Base-by-base conservation (phyloP, 2,329 filamentous ascomycete genomes). In the Fusarium oligoseptatum region DNA sequence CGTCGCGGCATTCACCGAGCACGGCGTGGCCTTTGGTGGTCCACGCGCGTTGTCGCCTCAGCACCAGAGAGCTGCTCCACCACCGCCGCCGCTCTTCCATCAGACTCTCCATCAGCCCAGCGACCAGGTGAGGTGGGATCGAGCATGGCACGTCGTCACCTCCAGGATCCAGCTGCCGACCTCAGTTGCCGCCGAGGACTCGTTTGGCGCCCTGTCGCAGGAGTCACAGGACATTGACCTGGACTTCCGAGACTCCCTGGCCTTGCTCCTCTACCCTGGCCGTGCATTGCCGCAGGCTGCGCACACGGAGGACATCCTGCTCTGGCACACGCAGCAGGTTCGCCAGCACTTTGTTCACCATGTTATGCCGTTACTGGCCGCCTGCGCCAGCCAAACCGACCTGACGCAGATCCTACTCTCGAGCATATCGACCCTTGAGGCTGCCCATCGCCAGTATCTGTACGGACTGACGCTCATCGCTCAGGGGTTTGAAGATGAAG, bases 61-160 rank as follows among this genome's bases (percentile, higher is more conserved):
- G 24, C 72, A 72, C 22, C 64, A 68, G 67, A 62, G 63, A 68
- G 70, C 65, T 65, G 72, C 72, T 56, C 76, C 76, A 55, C 74
- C 75, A 39, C 73, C 68, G 24, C 73, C 66, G 56, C 77, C 69
- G 60, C 68, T 62, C 67, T 72, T 73, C 68, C 77, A 55, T 66
- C 70, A 75, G 67, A 66, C 70, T 66, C 64, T 73, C 70, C 72
- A 75, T 67, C 76, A 77, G 32, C 75, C 79, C 37, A 82, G 84
- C 69, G 86, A 91, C 73, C 90, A 92, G 81, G 84, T 87, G 64
- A 85, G 85, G 72, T 91, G 88, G 85, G 89, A 92, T 78, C 84
- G 88, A 71, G 89, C 90, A 67, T 92, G 91, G 91, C 88, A 91
- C 78, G 82, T 85, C 32, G 90, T 92, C 70, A 92, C 90, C 17